These are phyloP conservation scores for Mortierella sp. DNA, from an alignment of 371 early-diverging fungal genomes.

Conservation along the genomic window DNA sequence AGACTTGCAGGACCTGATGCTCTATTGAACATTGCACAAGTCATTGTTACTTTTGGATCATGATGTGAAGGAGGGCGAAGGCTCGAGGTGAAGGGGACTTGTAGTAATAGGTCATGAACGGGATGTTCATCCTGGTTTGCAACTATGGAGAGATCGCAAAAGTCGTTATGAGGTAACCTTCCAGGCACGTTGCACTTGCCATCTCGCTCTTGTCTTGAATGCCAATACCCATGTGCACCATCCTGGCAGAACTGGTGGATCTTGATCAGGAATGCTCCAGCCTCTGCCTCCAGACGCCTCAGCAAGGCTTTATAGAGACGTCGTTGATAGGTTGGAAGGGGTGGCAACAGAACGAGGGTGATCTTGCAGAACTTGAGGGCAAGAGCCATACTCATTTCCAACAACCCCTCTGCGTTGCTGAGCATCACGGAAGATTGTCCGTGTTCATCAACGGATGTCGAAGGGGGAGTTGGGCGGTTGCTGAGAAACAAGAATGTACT, in stretches of 20 bases:
- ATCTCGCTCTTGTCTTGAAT: neutral
- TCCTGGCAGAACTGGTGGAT: constrained; percentile 13
- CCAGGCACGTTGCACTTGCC: neutral
- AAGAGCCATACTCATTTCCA: constrained; percentile 30
- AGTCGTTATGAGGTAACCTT: no score
- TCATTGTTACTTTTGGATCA: no score
- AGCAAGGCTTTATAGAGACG: constrained; percentile 11
- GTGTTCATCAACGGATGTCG: neutral
- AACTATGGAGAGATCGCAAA: no score
- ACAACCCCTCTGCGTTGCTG: neutral
- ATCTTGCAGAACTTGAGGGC: constrained; percentile 21
- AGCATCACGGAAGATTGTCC: neutral
- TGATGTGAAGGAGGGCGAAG: no score
- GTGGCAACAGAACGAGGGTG: constrained; percentile 20
- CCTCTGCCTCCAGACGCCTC: neutral
- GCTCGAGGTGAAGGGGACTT: no score
- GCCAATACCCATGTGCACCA: constrained; percentile 3
- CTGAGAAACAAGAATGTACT: neutral
- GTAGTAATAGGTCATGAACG: no score
- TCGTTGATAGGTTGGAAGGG: constrained; percentile 21
- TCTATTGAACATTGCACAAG: no score
- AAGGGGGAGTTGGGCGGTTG: neutral
- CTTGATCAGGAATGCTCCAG: neutral
- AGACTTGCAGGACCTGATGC: no score
- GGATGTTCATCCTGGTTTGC: no score